Base-by-base conservation (phyloP, 2,329 filamentous ascomycete genomes). In the Shiraia bambusicola region DNA sequence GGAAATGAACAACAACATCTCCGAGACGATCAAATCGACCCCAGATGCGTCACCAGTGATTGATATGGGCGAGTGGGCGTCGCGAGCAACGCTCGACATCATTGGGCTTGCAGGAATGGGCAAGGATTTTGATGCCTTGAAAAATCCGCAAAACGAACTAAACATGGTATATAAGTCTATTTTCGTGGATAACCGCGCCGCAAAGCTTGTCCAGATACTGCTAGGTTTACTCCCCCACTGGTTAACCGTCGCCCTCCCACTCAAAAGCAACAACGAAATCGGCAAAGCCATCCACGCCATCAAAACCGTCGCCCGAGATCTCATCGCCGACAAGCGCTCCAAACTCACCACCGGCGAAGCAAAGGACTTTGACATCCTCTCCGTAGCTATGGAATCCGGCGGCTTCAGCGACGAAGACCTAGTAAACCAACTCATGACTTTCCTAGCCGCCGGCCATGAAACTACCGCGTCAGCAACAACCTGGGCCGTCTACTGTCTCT, bases 361-460 rank as follows among this genome's bases (percentile, higher is more conserved):
- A 12, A 70, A 69, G 1, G 82, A 83, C 32, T 67, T 80, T 6
- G 89, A 95, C 65, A 93, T 95, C 43, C 74, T 95, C 25, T 88
- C 85, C 1, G 86, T 92, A 0, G 89, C 89, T 12, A 73, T 95
- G 34, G 79, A 84, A 61, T 88, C 83, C 28, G 87, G 86, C 33
- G 81, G 76, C 5, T 93, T 94, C 69, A 79, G 72, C 10, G 87
- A 93, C 49, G 86, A 89, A 34, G 82, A 88, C 46, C 79, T 95
- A n/a, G 80, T 89, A 26, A 86, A 93, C 65, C 89, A 95, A 69
- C 79, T 93, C 63, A 93, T 94, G 87, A 94, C 88, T 0, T 93
- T 94, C 72, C 79, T 94, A 4, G 86, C 85, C 1, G 89, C 89
- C 0, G 75, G 73, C 29, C 74, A 82, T 49, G 78, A 81, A 65